Conservation (phyloP, 192 early-diverging fungal species). For the Coemansia sp. region DNA sequence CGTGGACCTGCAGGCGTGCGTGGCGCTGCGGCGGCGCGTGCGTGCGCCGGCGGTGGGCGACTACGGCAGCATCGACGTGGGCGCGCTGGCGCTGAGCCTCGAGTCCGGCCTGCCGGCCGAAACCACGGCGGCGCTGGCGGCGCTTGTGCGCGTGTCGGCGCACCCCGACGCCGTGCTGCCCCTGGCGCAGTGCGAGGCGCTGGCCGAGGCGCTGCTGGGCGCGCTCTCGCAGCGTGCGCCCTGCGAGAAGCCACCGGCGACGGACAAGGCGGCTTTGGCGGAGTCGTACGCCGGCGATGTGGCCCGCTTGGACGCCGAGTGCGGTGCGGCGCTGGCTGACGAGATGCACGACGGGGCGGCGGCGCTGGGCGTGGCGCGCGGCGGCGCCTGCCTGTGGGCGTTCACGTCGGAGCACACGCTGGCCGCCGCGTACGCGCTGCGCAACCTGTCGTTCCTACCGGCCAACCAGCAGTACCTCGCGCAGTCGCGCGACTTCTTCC, state of each 20-base stretch:
- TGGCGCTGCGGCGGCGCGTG: constrained; percentile 54
- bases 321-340: constrained; percentile 34
- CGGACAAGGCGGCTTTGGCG: neutral
- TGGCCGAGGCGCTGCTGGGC: constrained; percentile 65
- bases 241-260: neutral
- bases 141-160: constrained; percentile 59
- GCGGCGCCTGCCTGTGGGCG: constrained; percentile 41
- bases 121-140: constrained; percentile 71
- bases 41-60: constrained; percentile 47
- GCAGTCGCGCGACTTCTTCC: constrained; percentile 34
- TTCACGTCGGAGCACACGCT: constrained; percentile 50
- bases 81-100: constrained; percentile 72
- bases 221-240: constrained; percentile 49
- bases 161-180: constrained; percentile 54
- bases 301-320: constrained; percentile 17
- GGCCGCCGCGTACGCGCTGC: constrained; percentile 37
- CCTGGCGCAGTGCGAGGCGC: constrained; percentile 61
- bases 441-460: constrained; percentile 44
- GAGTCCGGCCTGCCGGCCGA: constrained; percentile 74
- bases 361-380: constrained; percentile 34
- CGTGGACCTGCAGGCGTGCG: constrained; percentile 62
- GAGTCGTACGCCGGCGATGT: constrained; percentile 32
- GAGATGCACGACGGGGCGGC: constrained; percentile 41
- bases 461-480: constrained; percentile 44
- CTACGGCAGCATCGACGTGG: constrained; percentile 68